Evolutionary conservation across 768 basidiomycete genomes (phyloP), one percentile per base, ranked within the genome.

Genomic region (Auriscalpium microsporum): DNA sequence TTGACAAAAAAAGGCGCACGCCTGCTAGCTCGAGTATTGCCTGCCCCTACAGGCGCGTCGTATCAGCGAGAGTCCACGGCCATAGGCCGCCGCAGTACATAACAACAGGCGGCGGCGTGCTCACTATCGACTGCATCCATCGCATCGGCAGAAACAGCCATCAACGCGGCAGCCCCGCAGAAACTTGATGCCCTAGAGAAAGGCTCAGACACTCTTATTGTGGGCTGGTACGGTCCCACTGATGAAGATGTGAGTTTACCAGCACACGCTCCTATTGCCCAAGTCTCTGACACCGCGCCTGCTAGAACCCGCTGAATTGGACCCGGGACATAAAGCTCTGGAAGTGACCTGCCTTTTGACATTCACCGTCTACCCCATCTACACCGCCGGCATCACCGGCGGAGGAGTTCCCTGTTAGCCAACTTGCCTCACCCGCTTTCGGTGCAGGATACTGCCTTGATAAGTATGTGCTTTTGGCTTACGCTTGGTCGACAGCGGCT

Each of bases 341-440:
- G 50, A n/a, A n/a, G n/a, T n/a, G n/a, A 68, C 71, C n/a, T 68
- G 67, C 45, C 57, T 71, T 46, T 56, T 72, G 48, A 71, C 70
- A 1, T 67, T 70, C 55, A 61, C 63, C 48, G 63, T 71, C 28
- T 72, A 71, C 59, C 64, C 66, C 16, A 70, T 72, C 45, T 71
- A 68, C 55, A 65, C 67, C 1, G 61, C 70, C 14, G 65, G 65
- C 8, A 66, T 69, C 17, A 61, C 64, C 2, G 62, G 56, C 8
- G 38, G 19, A 57, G 1, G 60, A 68, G 2, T 71, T 68, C 59
- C 59, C 65, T 28, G 63, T 69, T 10, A 67, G 67, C 40, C 53
- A 50, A 9, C 65, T 66, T 14, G 62, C 64, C 0, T 68, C 65
- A 4, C 67, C 68, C 8, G 62, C 70, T 55, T 72, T 53, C 62